Base-by-base conservation (phyloP, 1,139 yeast genomes). In the Williopsis jadinii region DNA sequence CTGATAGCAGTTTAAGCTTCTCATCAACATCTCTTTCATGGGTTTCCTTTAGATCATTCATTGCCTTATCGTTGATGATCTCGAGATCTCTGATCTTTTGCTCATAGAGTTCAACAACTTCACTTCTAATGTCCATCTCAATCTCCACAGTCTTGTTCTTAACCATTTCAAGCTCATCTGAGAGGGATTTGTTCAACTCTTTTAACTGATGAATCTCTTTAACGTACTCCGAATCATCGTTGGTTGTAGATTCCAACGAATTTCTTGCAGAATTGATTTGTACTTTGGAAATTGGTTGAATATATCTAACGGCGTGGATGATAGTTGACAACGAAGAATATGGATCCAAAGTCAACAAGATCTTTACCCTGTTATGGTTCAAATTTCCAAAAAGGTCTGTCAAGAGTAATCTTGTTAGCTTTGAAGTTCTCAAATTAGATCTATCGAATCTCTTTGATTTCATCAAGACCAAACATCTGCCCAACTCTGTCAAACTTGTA, bases 291-390 rank as follows among this genome's bases (percentile, higher is more conserved):
- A 55, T 54, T 8, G 59, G 57, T 29, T 54, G 56, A 26, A 54
- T 54, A 33, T 52, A 55, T 42, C 57, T 48, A 24, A 55, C 39
- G 3, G 57, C 51, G 32, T 55, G 57, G 12, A 50, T 30, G 28
- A 53, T 50, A 1, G 50, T 46, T 1, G 52, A 42, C 28, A 53
- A 30, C n/a, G 32, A 43, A 8, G 56, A 47, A 24, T 72, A 74
- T 0, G 86, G 84, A 53, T 83, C 88, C 41, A 82, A 63, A 37
- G 81, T 83, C 32, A 81, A 73, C 27, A 81, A 56, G 43, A 61
- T 62, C 43, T 36, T 63, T 35, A 55, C 44, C 28, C 49, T 47
- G 28, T 50, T 52, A 34, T 44, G 48, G 19, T 36, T 57, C 15
- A 53, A 47, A 34, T 59, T 56, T 27, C 63, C 64, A 36, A 68